Evolutionary conservation across 345 rosid species (phyloP).

Genomic region (Populus ilicifolia): DNA sequence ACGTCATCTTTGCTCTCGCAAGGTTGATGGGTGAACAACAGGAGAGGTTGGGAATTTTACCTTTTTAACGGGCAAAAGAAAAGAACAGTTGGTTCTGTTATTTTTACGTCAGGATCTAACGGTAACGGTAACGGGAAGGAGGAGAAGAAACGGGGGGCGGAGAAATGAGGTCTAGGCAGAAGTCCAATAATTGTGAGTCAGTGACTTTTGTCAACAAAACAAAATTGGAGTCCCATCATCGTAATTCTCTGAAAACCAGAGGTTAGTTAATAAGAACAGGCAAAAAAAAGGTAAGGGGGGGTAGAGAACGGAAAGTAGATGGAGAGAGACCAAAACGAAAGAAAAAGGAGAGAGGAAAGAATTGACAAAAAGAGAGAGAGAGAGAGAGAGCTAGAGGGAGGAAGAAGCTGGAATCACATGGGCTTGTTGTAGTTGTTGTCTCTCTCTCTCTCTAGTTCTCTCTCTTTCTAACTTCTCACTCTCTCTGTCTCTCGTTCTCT

Average conservation of each 20-base stretch:
- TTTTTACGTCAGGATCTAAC: background rate
- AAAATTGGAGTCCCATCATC: constrained; percentile 1
- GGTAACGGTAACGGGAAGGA: constrained; percentile 20
- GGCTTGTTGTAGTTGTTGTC: constrained; percentile 13
- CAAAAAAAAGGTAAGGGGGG: constrained; percentile 6
- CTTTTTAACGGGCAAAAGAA: background rate
- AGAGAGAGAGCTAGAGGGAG: constrained; percentile 13
- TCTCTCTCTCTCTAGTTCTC: background rate
- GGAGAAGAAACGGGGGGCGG: constrained; percentile 2
- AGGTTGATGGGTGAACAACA: too few species aligned
- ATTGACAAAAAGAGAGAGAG: constrained; percentile 4
- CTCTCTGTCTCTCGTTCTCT: background rate
- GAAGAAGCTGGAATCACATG: constrained; percentile 25
- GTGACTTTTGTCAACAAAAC: background rate
- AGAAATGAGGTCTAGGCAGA: background rate
- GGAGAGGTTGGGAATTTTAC: background rate
- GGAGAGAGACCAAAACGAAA: background rate
- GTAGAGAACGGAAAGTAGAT: constrained; percentile 39
- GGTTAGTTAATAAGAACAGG: background rate
- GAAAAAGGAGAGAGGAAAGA: background rate
- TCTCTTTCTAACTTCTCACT: background rate
- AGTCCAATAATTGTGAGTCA: background rate
- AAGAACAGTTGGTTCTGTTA: background rate
- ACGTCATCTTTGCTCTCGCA: too few species aligned
- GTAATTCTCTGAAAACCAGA: background rate